phyloP scores from a whole-genome alignment of 805 yeast species.

The Myxozyma udenii region DNA sequence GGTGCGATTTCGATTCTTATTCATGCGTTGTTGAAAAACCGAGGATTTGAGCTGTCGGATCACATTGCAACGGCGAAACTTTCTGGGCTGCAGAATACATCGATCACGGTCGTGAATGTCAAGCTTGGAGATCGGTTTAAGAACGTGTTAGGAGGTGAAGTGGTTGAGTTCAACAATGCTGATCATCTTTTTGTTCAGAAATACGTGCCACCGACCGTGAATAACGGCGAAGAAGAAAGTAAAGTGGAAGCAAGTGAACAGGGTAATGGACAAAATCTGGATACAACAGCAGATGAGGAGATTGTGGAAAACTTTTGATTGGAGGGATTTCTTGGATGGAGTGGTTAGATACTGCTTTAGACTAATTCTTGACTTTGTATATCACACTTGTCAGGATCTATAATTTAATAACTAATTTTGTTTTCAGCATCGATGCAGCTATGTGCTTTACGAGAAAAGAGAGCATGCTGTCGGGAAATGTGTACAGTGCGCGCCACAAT shows the following conservation, averaged over 20 bases:
- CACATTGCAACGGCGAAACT: constrained; percentile 6
- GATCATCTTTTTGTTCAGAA: constrained; percentile 4
- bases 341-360: no score
- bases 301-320: constrained; percentile 18
- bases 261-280: not conserved
- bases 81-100: constrained; percentile 16
- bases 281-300: constrained; percentile 17
- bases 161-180: constrained; percentile 25
- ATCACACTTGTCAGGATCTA: no score
- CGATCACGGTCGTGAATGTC: constrained; percentile 23
- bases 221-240: not conserved
- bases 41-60: constrained; percentile 15
- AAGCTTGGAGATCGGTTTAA: constrained; percentile 2
- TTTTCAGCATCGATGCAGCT: no score
- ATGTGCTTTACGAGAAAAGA: no score
- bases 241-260: not conserved
- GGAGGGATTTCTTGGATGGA: no score
- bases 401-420: no score
- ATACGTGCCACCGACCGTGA: not conserved
- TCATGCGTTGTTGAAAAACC: constrained; percentile 10
- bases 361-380: no score
- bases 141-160: constrained; percentile 9
- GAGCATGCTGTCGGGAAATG: no score
- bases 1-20: constrained; percentile 19
- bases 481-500: no score